Base-by-base conservation (phyloP, 768 basidiomycete species). In the Lentinula lateritia region DNA sequence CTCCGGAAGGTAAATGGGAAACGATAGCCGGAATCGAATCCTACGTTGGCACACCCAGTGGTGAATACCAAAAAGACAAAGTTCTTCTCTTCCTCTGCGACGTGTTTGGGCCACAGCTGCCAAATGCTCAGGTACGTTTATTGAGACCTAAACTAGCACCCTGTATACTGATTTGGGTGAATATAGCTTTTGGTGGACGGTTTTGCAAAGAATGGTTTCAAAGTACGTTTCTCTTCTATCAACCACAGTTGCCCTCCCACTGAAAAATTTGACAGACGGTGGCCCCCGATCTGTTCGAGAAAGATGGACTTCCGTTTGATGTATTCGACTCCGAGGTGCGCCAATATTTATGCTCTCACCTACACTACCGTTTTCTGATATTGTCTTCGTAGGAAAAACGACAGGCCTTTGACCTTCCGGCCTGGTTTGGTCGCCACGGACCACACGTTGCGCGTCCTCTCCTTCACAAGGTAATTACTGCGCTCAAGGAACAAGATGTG, bases 401-500 rank as follows among this genome's bases (percentile, higher is more conserved):
- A 2, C 48, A 50, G 32, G 32, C 32, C 38, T 53, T 64, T 38
- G 55, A 61, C 35, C 36, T 61, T 13, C 50, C 61, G 8, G 5
- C 39, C 6, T 56, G 55, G 55, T 28, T 56, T 23, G 38, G 38
- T 45, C 41, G 34, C 46, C 87, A 88, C 63, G 69, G 69, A 3
- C 28, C 62, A 12, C 74, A 67, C 0, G 50, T 67, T 16, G 82
- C 80, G 1, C 81, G 82, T 15, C 83, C 83, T 1, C 12, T 66
- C 3, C 63, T 89, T 23, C 79, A 89, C 71, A 82, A 79, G 54
- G 83, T 88, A 50, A 76, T 89, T 35, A 70, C 68, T 3, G 82
- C 75, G 0, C 78, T 92, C 63, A 86, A 84, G 67, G 80, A 71
- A 35, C 66, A 81, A 65, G 90, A 88, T 2, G 74, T 91, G 28